A percentile compares a stretch with the other conserved stretches of the same genome.
Conservation (phyloP, 108 stramenopile genomes). For the Mediolabrus comicus region DNA sequence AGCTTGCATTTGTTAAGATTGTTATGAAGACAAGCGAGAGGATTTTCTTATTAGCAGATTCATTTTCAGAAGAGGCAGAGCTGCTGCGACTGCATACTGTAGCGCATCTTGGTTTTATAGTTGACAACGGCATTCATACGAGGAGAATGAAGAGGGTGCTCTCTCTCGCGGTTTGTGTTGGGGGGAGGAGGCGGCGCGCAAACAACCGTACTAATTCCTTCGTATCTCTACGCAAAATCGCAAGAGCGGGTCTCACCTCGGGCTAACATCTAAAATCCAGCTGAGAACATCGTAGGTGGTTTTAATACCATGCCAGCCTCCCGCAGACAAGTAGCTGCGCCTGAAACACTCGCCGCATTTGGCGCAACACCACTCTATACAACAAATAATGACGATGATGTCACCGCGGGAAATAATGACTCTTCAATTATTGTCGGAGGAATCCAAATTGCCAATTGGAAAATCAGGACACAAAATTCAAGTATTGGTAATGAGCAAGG, state of each 20-base stretch:
- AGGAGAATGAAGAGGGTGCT: no score
- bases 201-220: no score
- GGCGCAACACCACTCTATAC: background rate
- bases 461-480: constrained; percentile 36
- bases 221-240: no score
- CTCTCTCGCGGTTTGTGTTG: no score
- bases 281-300: no score
- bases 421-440: constrained; percentile 8
- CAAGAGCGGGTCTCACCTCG: no score
- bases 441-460: constrained; percentile 26
- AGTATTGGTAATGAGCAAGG: constrained; percentile 31
- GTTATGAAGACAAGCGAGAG: constrained; percentile 31
- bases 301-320: background rate
- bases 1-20: constrained; percentile 22
- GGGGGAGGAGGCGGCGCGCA: no score
- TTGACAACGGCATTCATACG: no score
- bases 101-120: no score
- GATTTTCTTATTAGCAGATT: background rate
- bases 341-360: background rate
- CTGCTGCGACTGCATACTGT: background rate
- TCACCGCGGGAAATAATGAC: background rate
- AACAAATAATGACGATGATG: background rate
- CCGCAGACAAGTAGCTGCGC: background rate
- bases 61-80: background rate
- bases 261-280: no score